Evolutionary conservation across 352 stramenopile species (phyloP).

Genomic region (Phytophthora sp.): DNA sequence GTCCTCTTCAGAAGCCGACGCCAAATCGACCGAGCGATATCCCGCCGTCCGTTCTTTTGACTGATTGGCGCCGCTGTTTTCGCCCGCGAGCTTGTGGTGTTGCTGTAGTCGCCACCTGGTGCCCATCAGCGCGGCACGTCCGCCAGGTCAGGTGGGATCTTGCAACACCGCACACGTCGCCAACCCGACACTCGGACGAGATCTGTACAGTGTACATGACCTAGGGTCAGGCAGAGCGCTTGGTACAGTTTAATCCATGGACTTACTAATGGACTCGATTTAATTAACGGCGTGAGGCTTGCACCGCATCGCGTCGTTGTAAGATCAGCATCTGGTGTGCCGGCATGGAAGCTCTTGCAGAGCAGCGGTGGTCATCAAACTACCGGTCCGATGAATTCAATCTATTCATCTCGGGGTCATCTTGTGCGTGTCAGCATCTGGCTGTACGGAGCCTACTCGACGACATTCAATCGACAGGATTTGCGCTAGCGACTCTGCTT

Average conservation of each 20-base stretch:
- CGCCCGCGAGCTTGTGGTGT: slow-evolving; percentile 22
- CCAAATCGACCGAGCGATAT: slow-evolving; percentile 4
- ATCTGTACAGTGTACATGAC: too few relatives aligned
- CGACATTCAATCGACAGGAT: slow-evolving; percentile 31
- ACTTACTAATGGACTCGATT: not conserved
- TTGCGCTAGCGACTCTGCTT: slow-evolving; percentile 12
- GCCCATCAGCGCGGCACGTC: slow-evolving; percentile 7
- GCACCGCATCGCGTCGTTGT: slow-evolving; percentile 13
- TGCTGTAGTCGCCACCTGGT: slow-evolving; percentile 34
- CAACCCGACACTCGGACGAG: too few relatives aligned
- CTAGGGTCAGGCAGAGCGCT: too few relatives aligned
- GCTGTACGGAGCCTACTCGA: slow-evolving; percentile 17
- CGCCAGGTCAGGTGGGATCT: slow-evolving; percentile 3
- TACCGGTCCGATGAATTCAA: not conserved
- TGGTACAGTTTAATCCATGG: not conserved
- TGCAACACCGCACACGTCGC: slow-evolving; percentile 4
- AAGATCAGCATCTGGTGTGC: not conserved
- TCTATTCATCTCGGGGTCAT: not conserved
- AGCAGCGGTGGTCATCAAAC: slow-evolving; percentile 16
- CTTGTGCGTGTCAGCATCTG: slow-evolving; percentile 16
- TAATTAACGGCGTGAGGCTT: slow-evolving; percentile 9
- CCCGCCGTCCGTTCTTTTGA: slow-evolving; percentile 15
- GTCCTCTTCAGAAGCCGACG: not conserved
- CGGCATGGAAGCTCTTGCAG: slow-evolving; percentile 1
- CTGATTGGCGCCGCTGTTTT: slow-evolving; percentile 8